phyloP scores from a whole-genome alignment of 2,329 filamentous ascomycete species.

The Pestalotiopsis sp. region DNA sequence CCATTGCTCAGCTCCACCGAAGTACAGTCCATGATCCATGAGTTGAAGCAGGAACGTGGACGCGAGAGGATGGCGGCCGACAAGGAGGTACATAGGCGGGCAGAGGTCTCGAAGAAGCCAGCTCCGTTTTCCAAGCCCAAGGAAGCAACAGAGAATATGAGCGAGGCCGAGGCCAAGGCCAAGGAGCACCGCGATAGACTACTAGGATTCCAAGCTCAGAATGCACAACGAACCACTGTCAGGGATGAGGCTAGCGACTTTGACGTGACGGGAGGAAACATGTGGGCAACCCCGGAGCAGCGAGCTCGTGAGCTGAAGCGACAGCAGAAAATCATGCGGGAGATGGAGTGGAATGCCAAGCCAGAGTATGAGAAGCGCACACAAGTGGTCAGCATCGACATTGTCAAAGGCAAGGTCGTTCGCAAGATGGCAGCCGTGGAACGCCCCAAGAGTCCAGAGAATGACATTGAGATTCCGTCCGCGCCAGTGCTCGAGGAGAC shows the following conservation, averaged over 20 bases:
- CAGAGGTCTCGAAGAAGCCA: conserved; percentile 65
- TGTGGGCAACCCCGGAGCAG: conserved; percentile 86
- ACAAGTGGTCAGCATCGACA: conserved; percentile 83
- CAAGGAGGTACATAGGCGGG: conserved; percentile 67
- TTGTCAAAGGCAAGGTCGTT: conserved; percentile 77
- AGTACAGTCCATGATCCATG: conserved; percentile 81
- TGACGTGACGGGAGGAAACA: conserved; percentile 60
- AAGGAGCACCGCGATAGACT: conserved; percentile 80
- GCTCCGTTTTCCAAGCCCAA: conserved; percentile 60
- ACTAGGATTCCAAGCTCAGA: conserved; percentile 81
- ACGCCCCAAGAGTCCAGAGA: conserved; percentile 56
- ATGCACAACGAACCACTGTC: conserved; percentile 80
- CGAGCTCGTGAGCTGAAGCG: conserved; percentile 80
- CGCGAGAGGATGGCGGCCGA: conserved; percentile 84
- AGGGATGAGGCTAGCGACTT: conserved; percentile 79
- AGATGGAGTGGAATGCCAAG: conserved; percentile 83
- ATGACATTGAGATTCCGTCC: conserved; percentile 32
- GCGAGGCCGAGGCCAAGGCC: conserved; percentile 68
- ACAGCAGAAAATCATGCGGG: conserved; percentile 80
- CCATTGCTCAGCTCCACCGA: conserved; percentile 74
- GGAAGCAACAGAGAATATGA: conserved; percentile 35
- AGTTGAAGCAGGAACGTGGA: conserved; percentile 83
- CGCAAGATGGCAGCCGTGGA: conserved; percentile 69
- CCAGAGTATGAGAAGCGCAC: conserved; percentile 89
- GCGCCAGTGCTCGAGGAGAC: conserved; percentile 32